These are phyloP conservation scores for Fusarium sacchari DNA, from an alignment of 2,329 filamentous ascomycete genomes.

Conservation along the genomic window DNA sequence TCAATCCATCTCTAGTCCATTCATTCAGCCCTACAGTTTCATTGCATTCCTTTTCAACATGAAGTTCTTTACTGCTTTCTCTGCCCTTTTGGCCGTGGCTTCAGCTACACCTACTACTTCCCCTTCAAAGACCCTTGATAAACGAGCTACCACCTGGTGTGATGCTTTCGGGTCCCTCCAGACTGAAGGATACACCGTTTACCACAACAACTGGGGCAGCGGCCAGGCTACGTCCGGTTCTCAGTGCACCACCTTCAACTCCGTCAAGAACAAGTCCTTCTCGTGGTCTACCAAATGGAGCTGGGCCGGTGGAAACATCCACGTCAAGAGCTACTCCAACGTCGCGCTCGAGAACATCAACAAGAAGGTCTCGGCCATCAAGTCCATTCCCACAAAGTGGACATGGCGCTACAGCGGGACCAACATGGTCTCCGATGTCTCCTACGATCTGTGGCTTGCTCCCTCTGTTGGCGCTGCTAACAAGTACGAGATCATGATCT, in stretches of 20 bases:
- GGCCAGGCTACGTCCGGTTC: constrained; percentile 49
- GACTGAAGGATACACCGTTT: constrained; percentile 58
- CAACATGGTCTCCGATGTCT: constrained; percentile 62
- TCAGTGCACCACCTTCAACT: constrained; percentile 55
- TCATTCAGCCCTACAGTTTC: neutral
- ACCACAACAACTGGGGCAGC: constrained; percentile 64
- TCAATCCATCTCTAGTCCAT: neutral
- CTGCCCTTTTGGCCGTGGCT: constrained; percentile 44
- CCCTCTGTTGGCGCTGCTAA: constrained; percentile 54
- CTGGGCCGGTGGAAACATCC: constrained; percentile 51
- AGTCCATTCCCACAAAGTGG: constrained; percentile 50
- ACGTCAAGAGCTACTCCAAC: constrained; percentile 59
- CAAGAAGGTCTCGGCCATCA: constrained; percentile 50
- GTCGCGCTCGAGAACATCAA: constrained; percentile 51
- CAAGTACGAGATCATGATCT: constrained; percentile 74
- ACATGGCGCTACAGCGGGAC: constrained; percentile 46
- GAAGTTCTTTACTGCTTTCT: constrained; percentile 39
- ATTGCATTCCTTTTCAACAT: constrained; percentile 19
- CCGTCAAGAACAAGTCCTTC: constrained; percentile 47
- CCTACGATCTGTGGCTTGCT: constrained; percentile 70
- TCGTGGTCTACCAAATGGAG: constrained; percentile 55
- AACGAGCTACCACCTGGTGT: constrained; percentile 51
- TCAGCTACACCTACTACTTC: constrained; percentile 43
- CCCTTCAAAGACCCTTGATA: constrained; percentile 43
- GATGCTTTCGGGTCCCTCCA: constrained; percentile 51